phyloP scores from a whole-genome alignment of 768 basidiomycete genomes.

The Xerocomus spinulosus region DNA sequence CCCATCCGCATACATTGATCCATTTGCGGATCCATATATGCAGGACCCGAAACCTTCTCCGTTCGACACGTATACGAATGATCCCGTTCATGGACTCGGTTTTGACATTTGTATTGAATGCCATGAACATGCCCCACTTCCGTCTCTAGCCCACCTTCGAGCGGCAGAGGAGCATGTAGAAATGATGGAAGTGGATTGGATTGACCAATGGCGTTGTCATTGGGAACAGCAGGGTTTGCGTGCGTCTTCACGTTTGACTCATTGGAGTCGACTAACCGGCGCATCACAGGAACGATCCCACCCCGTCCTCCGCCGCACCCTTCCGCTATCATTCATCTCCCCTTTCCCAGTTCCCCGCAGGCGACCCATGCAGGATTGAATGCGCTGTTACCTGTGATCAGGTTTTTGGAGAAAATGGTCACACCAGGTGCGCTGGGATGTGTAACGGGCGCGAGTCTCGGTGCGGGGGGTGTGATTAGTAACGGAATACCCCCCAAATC shows the following conservation, averaged over 20 bases:
- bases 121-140: slow-evolving; percentile 75
- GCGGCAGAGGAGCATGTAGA: slow-evolving; percentile 73
- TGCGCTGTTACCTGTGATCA: slow-evolving; percentile 56
- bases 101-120: slow-evolving; percentile 89
- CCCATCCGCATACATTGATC: slow-evolving; percentile 11
- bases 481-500: slow-evolving; percentile 8
- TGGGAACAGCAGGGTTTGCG: slow-evolving; percentile 17
- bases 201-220: slow-evolving; percentile 34
- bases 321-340: slow-evolving; percentile 65
- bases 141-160: slow-evolving; percentile 57
- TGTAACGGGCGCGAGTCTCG: slow-evolving; percentile 6
- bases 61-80: slow-evolving; percentile 36
- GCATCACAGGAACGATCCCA: slow-evolving; percentile 30
- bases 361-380: slow-evolving; percentile 51
- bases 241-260: not conserved
- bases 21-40: slow-evolving; percentile 15
- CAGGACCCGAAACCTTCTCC: slow-evolving; percentile 25
- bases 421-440: slow-evolving; percentile 36
- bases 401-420: slow-evolving; percentile 64
- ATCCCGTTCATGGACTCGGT: slow-evolving; percentile 52
- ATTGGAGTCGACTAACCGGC: slow-evolving; percentile 10
- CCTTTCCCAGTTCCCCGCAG: slow-evolving; percentile 67
- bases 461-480: not conserved
- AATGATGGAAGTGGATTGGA: slow-evolving; percentile 65
- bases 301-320: slow-evolving; percentile 69